Conservation (phyloP, 495 filamentous ascomycete species). For the Wilcoxina mikolae region DNA sequence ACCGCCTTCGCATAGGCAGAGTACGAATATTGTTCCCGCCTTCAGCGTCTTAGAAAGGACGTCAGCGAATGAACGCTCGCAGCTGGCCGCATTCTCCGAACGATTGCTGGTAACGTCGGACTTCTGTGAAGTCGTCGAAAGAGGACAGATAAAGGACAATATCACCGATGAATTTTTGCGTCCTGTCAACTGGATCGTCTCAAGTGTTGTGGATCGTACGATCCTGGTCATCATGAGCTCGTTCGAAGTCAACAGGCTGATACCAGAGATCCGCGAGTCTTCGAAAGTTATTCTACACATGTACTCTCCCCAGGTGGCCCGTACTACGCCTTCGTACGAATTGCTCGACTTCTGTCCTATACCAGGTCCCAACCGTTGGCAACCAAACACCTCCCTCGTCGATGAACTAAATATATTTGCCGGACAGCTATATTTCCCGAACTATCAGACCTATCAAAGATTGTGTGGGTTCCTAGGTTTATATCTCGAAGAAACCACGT, state of each 20-base stretch:
- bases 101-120: constrained; percentile 41
- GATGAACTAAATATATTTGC: constrained; percentile 56
- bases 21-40: too few relatives aligned
- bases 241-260: constrained; percentile 43
- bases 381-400: too few relatives aligned
- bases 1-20: too few relatives aligned
- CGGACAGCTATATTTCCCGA: constrained; percentile 47
- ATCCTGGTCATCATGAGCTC: constrained; percentile 51
- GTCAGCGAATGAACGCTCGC: constrained; percentile 32
- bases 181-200: constrained; percentile 45
- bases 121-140: constrained; percentile 38
- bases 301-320: constrained; percentile 42
- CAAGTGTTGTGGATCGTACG: constrained; percentile 10
- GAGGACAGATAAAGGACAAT: too few relatives aligned
- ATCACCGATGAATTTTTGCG: constrained; percentile 42
- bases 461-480: constrained; percentile 43
- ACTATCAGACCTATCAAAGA: constrained; percentile 38
- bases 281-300: constrained; percentile 37
- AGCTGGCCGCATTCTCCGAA: constrained; percentile 29
- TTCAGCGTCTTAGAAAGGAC: constrained; percentile 28
- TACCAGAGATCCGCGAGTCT: constrained; percentile 30
- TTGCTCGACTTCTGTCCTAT: constrained; percentile 24
- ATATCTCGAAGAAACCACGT: neutral
- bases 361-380: constrained; percentile 7
- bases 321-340: constrained; percentile 35